Base-by-base conservation (phyloP, 2,329 filamentous ascomycete species). In the Aspergillus sp. region DNA sequence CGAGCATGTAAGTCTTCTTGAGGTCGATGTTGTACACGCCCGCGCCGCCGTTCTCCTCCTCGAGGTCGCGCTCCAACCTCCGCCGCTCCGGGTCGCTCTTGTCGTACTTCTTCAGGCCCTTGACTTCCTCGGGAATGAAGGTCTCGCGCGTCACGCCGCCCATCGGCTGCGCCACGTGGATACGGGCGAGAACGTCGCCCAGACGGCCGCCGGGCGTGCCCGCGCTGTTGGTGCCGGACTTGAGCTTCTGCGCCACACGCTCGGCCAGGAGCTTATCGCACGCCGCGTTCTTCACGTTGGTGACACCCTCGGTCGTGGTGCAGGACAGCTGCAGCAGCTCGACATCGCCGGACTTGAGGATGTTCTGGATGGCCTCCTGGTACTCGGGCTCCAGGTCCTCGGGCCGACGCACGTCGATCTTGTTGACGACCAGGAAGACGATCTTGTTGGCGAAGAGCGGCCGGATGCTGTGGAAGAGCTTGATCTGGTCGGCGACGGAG, bases 401-500 rank as follows among this genome's bases (percentile, higher is more conserved):
- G 1, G 92, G 91, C 54, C 86, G 84, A 68, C 87, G 84, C 54
- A 97, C 84, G 72, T 99, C 94, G 62, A 96, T 96, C 82, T 99
- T 99, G 86, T 99, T 99, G 76, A 97, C 82, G 52, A 97, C 90
- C 52, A 99, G 82, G 71, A 96, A 97, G 42, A 97, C 93, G 45
- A 97, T 82, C 79, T 97, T 97, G 79, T 97, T 96, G 49, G 91
- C 87, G 71, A 99, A 99, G 19, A 99, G 81, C 30, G 94, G 94
- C 78, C 95, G 95, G 75, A 97, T 96, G 73, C 88, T 95, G 79
- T 90, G 86, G 82, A 96, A 99, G 14, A 99, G 85, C 63, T 91
- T 87, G 71, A 96, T 93, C 77, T 99, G 94, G 7, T 92, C 91
- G 59, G 86, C 81, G 16, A 99, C 89, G 2, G 90, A 90, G 78